Evolutionary conservation across 805 yeast genomes (phyloP), one percentile per base, ranked within the genome.

Genomic region (Ogataea zsoltii): DNA sequence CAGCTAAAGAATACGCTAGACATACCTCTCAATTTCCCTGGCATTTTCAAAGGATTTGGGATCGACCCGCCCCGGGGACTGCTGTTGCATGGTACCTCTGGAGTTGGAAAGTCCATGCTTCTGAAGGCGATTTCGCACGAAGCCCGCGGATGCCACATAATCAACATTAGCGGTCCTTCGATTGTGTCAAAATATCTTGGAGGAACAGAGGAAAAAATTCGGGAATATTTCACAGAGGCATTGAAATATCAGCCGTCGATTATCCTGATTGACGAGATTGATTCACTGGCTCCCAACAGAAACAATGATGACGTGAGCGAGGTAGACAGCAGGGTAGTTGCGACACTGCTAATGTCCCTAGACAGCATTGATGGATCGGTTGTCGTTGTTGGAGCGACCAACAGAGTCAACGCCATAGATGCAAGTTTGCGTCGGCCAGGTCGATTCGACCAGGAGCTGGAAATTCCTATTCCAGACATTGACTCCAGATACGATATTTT

Each of bases 31-130:
- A 80, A 83, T 48, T 80, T 80, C 45, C 96, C 97, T 0, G 74
- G 76, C 5, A 66, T 89, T 26, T 92, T 91, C 57, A 74, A 83
- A 7, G 81, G 86, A 44, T 94, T 92, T 69, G 90, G 92, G n/a
- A 84, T 90, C 15, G 75, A 84, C 7, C 97, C 99, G 7, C 97
- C 97, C 12, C 73, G 97, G 19, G 98, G 98, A 34, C 87, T 94
- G 0, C 65, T 94, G 25, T 67, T 94, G n/a, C 96, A 91, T 67
- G 99, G 99, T 0, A 96, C 97, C 2, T 94, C 98, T 2, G 99
- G 99, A 3, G 92, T 97, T 0, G 99, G 99, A 41, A 92, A 92
- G 63, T 87, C 97, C 1, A 80, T 91, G 88, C 73, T 94, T 7
- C 71, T 94, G 30, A 76, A 87, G 44, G 85, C 96, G 21, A 82